phyloP scores from a whole-genome alignment of 305 asterid species.

The Fraxinus paxiana region DNA sequence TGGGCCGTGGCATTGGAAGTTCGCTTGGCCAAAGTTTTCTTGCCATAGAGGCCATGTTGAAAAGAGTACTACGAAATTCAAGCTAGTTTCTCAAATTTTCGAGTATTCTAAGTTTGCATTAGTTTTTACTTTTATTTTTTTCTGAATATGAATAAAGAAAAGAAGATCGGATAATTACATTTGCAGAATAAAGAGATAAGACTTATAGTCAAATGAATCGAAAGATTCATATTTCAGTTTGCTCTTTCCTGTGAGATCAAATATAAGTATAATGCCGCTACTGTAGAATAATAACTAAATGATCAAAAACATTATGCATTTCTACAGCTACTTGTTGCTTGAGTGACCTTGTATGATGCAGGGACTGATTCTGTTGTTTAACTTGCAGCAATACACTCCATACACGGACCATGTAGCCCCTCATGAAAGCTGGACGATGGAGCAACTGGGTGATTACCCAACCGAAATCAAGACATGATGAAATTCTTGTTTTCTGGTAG shows the following conservation, averaged over 20 bases:
- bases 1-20: not conserved
- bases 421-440: constrained; percentile 80
- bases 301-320: not conserved
- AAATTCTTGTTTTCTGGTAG: constrained; percentile 28
- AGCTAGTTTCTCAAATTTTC: not conserved
- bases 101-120: not conserved
- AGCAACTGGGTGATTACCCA: constrained; percentile 51
- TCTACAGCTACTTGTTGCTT: not conserved
- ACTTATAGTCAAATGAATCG: not conserved
- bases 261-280: not conserved
- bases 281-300: not conserved
- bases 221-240: not conserved
- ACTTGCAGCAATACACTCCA: constrained; percentile 59
- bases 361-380: not conserved
- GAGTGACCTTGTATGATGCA: not conserved
- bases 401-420: constrained; percentile 64
- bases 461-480: constrained; percentile 31
- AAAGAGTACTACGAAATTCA: not conserved
- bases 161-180: not conserved
- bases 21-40: not conserved
- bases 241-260: not conserved
- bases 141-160: not conserved
- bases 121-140: not conserved
- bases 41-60: not conserved
- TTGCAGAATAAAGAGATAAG: not conserved